These are phyloP conservation scores for Carex cristatella DNA, from an alignment of 176 grass and related monocot genomes.

Conservation along the genomic window DNA sequence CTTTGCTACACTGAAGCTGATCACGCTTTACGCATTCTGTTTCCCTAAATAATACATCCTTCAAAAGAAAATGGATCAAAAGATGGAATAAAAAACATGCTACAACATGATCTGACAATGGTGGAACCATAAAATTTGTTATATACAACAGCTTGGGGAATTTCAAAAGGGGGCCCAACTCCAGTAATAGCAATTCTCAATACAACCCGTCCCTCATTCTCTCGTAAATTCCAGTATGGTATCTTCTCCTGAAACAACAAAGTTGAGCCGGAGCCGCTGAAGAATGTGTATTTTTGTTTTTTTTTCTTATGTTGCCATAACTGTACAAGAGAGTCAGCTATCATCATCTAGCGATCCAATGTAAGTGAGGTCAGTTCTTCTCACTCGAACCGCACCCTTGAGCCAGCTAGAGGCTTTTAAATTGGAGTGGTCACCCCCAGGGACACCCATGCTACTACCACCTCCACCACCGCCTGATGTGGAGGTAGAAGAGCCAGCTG, in stretches of 20 bases:
- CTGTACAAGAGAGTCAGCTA: constrained; percentile 50
- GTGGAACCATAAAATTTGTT: neutral
- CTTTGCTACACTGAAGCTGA: constrained; percentile 26
- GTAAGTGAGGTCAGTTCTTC: constrained; percentile 84
- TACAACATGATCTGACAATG: constrained; percentile 20
- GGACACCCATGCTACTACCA: constrained; percentile 32
- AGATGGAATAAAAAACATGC: constrained; percentile 22
- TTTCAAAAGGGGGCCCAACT: neutral
- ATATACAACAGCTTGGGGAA: constrained; percentile 19
- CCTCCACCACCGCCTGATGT: constrained; percentile 18
- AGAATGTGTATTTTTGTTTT: neutral
- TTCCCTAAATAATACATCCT: constrained; percentile 25
- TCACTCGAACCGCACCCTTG: constrained; percentile 88
- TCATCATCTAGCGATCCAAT: constrained; percentile 93
- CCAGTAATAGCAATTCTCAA: neutral
- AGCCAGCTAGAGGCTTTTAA: constrained; percentile 88
- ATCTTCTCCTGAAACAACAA: constrained; percentile 4
- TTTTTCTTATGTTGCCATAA: constrained; percentile 3
- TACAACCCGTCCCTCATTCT: neutral
- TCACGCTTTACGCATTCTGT: constrained; percentile 15
- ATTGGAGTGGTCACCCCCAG: constrained; percentile 58
- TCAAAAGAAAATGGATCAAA: constrained; percentile 13
- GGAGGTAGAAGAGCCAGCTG: constrained; percentile 43
- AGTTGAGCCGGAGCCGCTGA: neutral
- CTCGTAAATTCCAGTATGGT: constrained; percentile 10